Conservation (phyloP, 2,329 filamentous ascomycete species). For the Furcasterigmium furcatum region DNA sequence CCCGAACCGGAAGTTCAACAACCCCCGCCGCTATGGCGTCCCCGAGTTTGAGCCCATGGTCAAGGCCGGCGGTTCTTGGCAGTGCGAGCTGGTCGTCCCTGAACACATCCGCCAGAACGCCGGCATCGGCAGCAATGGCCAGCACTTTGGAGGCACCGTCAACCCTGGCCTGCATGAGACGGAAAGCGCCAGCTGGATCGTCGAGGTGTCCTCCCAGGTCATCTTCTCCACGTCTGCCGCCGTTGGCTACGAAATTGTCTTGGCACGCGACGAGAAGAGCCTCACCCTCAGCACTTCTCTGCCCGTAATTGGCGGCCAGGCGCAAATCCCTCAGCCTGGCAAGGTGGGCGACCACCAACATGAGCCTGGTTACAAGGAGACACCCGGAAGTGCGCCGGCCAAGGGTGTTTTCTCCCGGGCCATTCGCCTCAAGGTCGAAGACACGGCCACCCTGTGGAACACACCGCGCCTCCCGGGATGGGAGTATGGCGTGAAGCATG, state of each 20-base stretch:
- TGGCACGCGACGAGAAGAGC: constrained; percentile 83
- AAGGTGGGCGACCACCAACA: constrained; percentile 75
- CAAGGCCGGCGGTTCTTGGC: constrained; percentile 88
- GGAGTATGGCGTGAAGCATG: constrained; percentile 34
- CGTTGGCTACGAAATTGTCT: constrained; percentile 82
- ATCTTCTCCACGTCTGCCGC: constrained; percentile 88
- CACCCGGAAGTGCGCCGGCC: constrained; percentile 57
- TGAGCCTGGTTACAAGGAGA: constrained; percentile 46
- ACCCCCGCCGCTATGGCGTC: constrained; percentile 67
- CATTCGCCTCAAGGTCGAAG: constrained; percentile 74
- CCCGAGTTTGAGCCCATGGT: constrained; percentile 96
- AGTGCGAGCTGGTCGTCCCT: constrained; percentile 75
- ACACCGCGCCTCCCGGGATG: constrained; percentile 76
- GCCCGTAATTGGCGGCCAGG: constrained; percentile 38
- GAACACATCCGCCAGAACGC: constrained; percentile 70
- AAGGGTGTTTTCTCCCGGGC: constrained; percentile 84
- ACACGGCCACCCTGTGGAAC: constrained; percentile 89
- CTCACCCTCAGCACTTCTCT: constrained; percentile 58
- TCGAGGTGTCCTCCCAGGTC: constrained; percentile 90
- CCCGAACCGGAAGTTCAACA: constrained; percentile 73
- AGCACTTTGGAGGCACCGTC: constrained; percentile 16
- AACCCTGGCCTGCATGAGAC: constrained; percentile 40
- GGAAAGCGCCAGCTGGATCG: constrained; percentile 74
- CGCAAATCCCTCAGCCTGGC: constrained; percentile 60
- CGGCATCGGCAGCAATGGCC: constrained; percentile 30